Base-by-base conservation (phyloP, 805 yeast genomes). In the Sungouiozyma intestinalis region DNA sequence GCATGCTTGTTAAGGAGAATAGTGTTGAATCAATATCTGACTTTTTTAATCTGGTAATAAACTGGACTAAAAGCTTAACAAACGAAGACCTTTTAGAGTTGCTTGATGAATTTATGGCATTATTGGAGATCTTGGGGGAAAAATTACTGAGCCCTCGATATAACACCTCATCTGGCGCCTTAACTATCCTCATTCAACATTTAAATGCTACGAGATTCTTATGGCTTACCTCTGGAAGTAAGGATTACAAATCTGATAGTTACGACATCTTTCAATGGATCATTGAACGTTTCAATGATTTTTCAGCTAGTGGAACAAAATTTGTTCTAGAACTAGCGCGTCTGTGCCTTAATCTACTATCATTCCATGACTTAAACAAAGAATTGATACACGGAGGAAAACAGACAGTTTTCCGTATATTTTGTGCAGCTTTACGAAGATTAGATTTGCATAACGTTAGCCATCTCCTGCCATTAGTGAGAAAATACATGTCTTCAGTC, bases 261-360 rank as follows among this genome's bases (percentile, higher is more conserved):
- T 52, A 51, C 32, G 82, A 77, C 48, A 66, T 79, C 16, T 60
- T 67, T 33, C 54, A 60, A 1, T 79, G 76, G 69, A 45, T 76
- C 7, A 34, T 64, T 2, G 50, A 58, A 15, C 59, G 77, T 38
- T 66, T 67, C 3, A 58, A 62, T 1, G 72, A 67, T 27, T 51
- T 57, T 2, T 55, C 72, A 38, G 57, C 77, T 13, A 50, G 62
- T 39, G 70, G 76, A 0, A 67, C 63, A 17, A 16, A 18, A 2
- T 62, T 73, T 1, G 48, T 53, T 3, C 18, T 51, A 1, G 59
- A 56, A 17, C 57, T 70, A 16, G 52, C 68, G 3, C 49, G 49
- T 13, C 53, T 74, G 3, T 44, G 67, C 5, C 42, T 71, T 6
- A 44, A 46, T 15, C 43, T 69, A 31, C 42, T 69, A 24, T 46